A percentile compares a stretch with the other conserved stretches of the same genome.
Evolutionary conservation across 75 land plant species (phyloP).

Genomic region (Sequoiadendron giganteum): DNA sequence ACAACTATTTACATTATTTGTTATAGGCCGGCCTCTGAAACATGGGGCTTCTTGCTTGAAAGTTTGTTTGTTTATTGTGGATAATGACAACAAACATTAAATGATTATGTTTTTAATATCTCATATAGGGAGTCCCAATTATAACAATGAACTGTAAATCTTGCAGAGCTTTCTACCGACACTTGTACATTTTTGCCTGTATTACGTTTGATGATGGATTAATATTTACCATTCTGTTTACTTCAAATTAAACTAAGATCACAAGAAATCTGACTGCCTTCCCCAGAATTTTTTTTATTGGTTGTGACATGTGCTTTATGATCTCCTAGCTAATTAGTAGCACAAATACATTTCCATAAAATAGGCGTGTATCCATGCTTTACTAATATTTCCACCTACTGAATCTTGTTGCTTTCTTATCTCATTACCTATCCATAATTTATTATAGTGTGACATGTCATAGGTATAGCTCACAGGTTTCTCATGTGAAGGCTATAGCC

Average conservation of each 20-base stretch:
- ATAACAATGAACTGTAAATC: neutral
- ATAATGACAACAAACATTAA: neutral
- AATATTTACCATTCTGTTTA: neutral
- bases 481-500: neutral
- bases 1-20: neutral
- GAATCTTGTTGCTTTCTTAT: neutral
- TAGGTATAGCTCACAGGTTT: neutral
- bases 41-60: neutral
- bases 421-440: neutral
- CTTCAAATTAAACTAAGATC: neutral
- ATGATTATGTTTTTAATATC: neutral
- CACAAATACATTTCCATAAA: neutral
- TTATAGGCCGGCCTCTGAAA: neutral
- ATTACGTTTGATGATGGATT: neutral
- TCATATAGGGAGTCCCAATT: neutral
- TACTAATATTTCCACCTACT: neutral
- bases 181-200: neutral
- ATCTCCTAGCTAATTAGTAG: neutral
- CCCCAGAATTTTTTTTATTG: neutral
- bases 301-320: neutral
- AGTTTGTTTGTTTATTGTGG: neutral
- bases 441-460: neutral
- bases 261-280: neutral
- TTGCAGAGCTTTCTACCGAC: neutral
- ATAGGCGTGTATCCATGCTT: neutral